A percentile compares a stretch with the other conserved stretches of the same genome.
Evolutionary conservation across 208 protist species (phyloP).

Genomic region (Porcisia hertigi): DNA sequence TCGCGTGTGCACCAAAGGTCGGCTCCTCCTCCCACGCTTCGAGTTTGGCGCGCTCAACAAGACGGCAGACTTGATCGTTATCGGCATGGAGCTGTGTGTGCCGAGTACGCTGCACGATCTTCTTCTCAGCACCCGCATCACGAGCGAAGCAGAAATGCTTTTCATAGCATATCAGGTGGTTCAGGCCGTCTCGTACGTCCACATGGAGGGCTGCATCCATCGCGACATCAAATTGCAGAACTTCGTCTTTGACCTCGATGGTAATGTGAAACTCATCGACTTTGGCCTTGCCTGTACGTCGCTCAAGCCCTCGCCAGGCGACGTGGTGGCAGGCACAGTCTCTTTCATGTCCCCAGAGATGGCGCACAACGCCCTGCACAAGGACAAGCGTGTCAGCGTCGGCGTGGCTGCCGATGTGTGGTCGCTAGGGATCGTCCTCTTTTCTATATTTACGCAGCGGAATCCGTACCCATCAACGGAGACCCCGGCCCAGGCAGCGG

Average conservation of each 20-base stretch:
- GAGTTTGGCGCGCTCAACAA: conserved; percentile 90
- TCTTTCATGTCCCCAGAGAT: conserved; percentile 94
- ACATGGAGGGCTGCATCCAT: conserved; percentile 88
- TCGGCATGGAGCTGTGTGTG: conserved; percentile 90
- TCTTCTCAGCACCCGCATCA: conserved; percentile 73
- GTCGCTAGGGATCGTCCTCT: conserved; percentile 89
- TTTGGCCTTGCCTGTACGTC: conserved; percentile 86
- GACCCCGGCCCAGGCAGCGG: conserved; percentile 9
- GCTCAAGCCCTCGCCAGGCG: conserved; percentile 72
- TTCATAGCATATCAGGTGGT: conserved; percentile 92
- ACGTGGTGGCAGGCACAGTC: conserved; percentile 89
- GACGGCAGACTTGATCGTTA: conserved; percentile 69
- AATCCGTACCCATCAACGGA: conserved; percentile 65
- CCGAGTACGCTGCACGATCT: conserved; percentile 89
- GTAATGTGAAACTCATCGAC: conserved; percentile 91
- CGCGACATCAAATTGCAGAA: conserved; percentile 93
- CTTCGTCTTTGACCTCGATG: conserved; percentile 89
- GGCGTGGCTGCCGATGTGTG: conserved; percentile 84
- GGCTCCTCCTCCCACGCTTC: conserved; percentile 81
- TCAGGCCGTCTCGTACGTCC: conserved; percentile 89
- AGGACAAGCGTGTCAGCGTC: conserved; percentile 78
- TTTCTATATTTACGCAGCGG: conserved; percentile 88
- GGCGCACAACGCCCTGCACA: conserved; percentile 88
- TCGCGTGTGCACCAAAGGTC: conserved; percentile 83
- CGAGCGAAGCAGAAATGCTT: conserved; percentile 83